phyloP scores from a whole-genome alignment of 139 green algal species.

The Nannochloris sp. region DNA sequence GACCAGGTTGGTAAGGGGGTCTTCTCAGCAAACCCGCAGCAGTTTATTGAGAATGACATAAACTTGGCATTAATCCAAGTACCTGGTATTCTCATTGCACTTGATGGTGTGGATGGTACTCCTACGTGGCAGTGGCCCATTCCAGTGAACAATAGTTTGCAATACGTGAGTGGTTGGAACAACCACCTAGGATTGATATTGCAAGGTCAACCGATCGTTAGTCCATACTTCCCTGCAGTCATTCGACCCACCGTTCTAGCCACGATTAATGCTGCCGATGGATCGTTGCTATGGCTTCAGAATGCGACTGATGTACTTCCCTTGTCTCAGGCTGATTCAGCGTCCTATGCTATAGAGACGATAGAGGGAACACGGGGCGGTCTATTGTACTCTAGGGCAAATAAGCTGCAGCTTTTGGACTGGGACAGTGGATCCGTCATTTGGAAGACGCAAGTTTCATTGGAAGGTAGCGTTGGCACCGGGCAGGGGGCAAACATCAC shows the following conservation, averaged over 20 bases:
- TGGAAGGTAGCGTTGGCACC: conserved; percentile 8
- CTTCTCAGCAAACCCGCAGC: not conserved
- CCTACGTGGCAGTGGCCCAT: conserved; percentile 5
- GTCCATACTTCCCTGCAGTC: conserved; percentile 4
- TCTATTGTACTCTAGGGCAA: conserved; percentile 5
- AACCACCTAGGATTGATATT: conserved; percentile 1
- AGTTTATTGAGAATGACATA: conserved; percentile 1
- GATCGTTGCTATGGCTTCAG: not conserved
- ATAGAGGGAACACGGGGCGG: not conserved
- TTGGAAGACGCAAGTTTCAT: conserved; percentile 3
- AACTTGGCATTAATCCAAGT: conserved; percentile 10
- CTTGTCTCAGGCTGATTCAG: conserved; percentile 1
- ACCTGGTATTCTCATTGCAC: not conserved
- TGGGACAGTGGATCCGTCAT: not conserved
- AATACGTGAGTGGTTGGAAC: not conserved
- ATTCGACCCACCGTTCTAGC: not conserved
- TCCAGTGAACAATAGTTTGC: not conserved
- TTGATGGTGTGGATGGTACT: conserved; percentile 3
- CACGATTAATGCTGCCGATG: not conserved
- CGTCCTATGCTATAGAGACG: conserved; percentile 2
- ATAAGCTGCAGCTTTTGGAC: conserved; percentile 1
- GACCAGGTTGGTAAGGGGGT: not conserved
- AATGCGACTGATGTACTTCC: conserved; percentile 5
- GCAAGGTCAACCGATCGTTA: conserved; percentile 9
- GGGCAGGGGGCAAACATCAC: conserved; percentile 10